These are phyloP conservation scores for Akanthomyces dipterigenus DNA, from an alignment of 2,329 filamentous ascomycete species.

Conservation along the genomic window DNA sequence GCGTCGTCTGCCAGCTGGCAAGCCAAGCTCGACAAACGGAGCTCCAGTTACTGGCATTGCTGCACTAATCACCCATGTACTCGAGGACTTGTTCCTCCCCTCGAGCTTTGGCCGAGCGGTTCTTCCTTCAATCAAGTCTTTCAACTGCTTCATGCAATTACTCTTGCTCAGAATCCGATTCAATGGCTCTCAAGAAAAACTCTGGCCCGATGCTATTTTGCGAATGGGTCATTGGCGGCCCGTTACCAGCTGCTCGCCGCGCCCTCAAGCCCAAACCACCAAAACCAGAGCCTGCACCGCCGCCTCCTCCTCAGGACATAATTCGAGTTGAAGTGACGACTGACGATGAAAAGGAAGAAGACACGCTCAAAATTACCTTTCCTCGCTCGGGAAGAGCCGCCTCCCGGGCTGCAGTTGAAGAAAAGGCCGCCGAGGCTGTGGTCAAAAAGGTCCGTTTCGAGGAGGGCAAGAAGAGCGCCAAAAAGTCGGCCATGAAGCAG, in stretches of 20 bases:
- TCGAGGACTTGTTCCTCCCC: background rate
- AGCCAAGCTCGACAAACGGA: background rate
- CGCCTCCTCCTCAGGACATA: slow-evolving; percentile 21
- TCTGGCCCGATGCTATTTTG: slow-evolving; percentile 22
- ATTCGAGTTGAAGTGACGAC: slow-evolving; percentile 39
- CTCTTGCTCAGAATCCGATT: background rate
- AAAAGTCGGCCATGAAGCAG: slow-evolving; percentile 34
- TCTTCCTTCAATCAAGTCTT: background rate
- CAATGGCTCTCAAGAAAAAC: slow-evolving; percentile 5
- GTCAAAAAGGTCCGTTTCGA: slow-evolving; percentile 40
- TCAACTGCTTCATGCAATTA: background rate
- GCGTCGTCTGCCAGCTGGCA: background rate
- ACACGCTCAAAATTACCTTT: slow-evolving; percentile 42
- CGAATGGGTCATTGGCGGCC: slow-evolving; percentile 36
- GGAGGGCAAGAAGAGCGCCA: slow-evolving; percentile 16
- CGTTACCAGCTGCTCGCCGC: slow-evolving; percentile 24
- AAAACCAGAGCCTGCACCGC: background rate
- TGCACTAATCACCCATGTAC: background rate
- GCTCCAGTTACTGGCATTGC: background rate
- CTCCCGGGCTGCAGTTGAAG: slow-evolving; percentile 8
- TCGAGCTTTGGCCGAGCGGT: background rate
- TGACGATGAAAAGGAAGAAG: slow-evolving; percentile 45
- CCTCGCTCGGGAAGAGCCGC: slow-evolving; percentile 30
- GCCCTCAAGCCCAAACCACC: slow-evolving; percentile 19
- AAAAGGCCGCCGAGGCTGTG: slow-evolving; percentile 10